These are phyloP conservation scores for Diaporthe capsici DNA, from an alignment of 2,329 filamentous ascomycete species.

Conservation along the genomic window DNA sequence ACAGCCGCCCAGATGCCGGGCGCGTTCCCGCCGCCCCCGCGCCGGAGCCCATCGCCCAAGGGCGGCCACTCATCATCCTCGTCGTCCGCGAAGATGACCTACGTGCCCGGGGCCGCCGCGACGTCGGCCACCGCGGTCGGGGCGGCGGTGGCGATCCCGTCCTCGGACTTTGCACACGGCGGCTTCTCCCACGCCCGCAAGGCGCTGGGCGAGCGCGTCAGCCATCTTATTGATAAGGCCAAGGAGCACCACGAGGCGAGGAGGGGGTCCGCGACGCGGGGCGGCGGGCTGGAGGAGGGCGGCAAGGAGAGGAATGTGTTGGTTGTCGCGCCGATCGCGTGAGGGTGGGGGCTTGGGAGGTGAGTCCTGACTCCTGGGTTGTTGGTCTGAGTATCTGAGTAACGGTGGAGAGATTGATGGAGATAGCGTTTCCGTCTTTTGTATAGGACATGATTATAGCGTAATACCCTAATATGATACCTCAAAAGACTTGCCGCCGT, in stretches of 20 bases:
- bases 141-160: slow-evolving; percentile 34
- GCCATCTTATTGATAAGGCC: slow-evolving; percentile 38
- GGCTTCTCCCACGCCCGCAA: slow-evolving; percentile 39
- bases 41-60: slow-evolving; percentile 9
- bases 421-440: too few relatives aligned
- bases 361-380: background rate
- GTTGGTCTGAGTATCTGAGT: background rate
- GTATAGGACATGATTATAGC: background rate
- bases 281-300: background rate
- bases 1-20: slow-evolving; percentile 33
- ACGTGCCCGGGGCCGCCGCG: slow-evolving; percentile 36
- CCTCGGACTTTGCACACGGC: slow-evolving; percentile 31
- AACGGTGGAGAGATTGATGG: background rate
- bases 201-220: slow-evolving; percentile 37
- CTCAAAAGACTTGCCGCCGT: background rate
- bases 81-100: slow-evolving; percentile 26
- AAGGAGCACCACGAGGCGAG: slow-evolving; percentile 40
- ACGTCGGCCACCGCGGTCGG: slow-evolving; percentile 37
- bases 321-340: slow-evolving; percentile 23
- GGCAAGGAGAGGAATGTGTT: slow-evolving; percentile 11
- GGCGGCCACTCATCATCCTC: background rate
- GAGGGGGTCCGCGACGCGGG: slow-evolving; percentile 12
- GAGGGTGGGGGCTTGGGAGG: background rate
- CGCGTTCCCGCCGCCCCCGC: slow-evolving; percentile 34
- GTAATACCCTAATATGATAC: slow-evolving; percentile 26